These are phyloP conservation scores for Spencermartinsiella ligniputridi DNA, from an alignment of 1,139 yeast species.

Conservation along the genomic window DNA sequence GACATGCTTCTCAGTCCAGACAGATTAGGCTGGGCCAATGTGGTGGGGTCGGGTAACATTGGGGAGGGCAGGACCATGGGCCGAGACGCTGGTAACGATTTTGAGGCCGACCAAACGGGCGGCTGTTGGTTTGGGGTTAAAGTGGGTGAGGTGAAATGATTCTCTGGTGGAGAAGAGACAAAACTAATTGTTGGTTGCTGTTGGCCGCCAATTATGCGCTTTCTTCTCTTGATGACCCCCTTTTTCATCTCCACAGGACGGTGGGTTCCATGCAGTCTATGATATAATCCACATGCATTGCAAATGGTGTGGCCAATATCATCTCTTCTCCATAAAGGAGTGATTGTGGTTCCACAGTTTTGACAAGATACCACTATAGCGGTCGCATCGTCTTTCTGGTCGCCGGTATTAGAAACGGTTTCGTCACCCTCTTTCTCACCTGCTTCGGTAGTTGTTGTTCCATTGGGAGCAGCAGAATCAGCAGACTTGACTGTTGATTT, in stretches of 20 bases:
- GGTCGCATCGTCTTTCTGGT: constrained; percentile 24
- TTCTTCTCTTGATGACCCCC: constrained; percentile 68
- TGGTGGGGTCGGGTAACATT: not conserved
- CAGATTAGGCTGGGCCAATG: not conserved
- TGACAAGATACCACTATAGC: constrained; percentile 65
- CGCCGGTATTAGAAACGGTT: constrained; percentile 3
- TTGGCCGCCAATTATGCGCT: constrained; percentile 36
- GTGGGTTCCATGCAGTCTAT: constrained; percentile 69
- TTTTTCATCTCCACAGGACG: constrained; percentile 75
- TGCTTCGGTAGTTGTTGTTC: constrained; percentile 1
- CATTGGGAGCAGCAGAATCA: not conserved
- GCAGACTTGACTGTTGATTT: not conserved
- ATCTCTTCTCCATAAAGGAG: constrained; percentile 86
- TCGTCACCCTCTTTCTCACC: not conserved
- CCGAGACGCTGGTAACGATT: too few relatives aligned
- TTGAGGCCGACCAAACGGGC: not conserved
- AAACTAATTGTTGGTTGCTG: constrained; percentile 4
- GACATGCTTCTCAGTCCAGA: not conserved
- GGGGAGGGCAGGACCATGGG: not conserved
- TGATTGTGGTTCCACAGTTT: constrained; percentile 78
- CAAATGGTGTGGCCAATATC: constrained; percentile 78
- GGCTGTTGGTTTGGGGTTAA: too few relatives aligned
- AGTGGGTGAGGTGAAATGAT: too few relatives aligned
- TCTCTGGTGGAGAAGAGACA: constrained; percentile 5
- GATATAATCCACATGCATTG: constrained; percentile 84